These are phyloP conservation scores for Fusarium tjaetaba DNA, from an alignment of 2,329 filamentous ascomycete species.

Conservation along the genomic window DNA sequence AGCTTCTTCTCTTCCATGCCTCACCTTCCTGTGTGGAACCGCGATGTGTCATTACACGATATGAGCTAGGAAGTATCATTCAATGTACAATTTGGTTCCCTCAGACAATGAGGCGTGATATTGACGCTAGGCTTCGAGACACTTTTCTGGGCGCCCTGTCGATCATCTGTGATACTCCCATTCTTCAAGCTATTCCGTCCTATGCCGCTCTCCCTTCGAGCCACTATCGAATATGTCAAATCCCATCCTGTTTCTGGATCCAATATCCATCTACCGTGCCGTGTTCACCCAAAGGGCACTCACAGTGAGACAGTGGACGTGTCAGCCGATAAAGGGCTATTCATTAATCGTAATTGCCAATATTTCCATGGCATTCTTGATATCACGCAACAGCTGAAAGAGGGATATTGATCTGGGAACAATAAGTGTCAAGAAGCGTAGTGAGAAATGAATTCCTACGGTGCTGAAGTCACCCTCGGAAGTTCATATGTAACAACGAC, in stretches of 20 bases:
- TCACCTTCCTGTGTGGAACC: fast-evolving
- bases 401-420: too few relatives aligned
- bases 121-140: too few relatives aligned
- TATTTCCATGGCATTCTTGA: too few relatives aligned
- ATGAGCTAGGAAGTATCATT: fast-evolving
- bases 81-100: too few relatives aligned
- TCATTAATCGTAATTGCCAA: too few relatives aligned
- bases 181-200: background rate
- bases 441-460: too few relatives aligned
- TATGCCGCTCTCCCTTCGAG: background rate
- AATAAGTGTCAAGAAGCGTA: too few relatives aligned
- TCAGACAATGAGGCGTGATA: background rate
- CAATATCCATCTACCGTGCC: background rate
- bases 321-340: too few relatives aligned
- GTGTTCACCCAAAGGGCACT: background rate
- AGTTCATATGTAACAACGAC: background rate
- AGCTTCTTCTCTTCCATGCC: background rate
- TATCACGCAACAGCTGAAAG: too few relatives aligned
- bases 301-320: too few relatives aligned
- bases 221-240: background rate
- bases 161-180: background rate
- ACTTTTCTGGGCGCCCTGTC: background rate
- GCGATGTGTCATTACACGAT: fast-evolving
- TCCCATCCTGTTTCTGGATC: background rate
- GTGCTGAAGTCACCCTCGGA: too few relatives aligned